Base-by-base conservation (phyloP, 2,329 filamentous ascomycete genomes). In the Colletotrichum scovillei region DNA sequence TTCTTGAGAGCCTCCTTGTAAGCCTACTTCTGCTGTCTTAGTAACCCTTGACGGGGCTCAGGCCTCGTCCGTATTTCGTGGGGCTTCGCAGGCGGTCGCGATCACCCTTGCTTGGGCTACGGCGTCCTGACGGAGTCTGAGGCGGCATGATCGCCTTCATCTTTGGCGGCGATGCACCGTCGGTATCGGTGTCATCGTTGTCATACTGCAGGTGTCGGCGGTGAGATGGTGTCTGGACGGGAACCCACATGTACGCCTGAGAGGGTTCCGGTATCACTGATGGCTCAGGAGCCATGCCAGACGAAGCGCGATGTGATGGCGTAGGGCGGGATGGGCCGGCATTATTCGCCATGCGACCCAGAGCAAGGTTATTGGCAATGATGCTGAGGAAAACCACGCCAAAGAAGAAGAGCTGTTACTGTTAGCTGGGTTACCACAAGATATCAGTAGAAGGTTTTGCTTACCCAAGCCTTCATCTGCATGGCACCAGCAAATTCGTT, bases 401-500 rank as follows among this genome's bases (percentile, higher is more conserved):
- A 14, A 88, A 80, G 69, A 90, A 84, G 74, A 90, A 88, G 1
- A 85, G 85, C 88, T 90, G 59, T 32, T 4, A 8, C 7, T 8
- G 57, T 63, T 8, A 62, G 63, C 16, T 56, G 35, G 46, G n/a
- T 3, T 14, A 19, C 5, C 32, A 6, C 19, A 9, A 14, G 8
- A 49, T 38, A 16, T 8, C 14, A 16, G 3, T 5, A 26, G 14
- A 26, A 32, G 16, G 28, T 9, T 24, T 7, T 24, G 12, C 87
- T 76, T 82, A 90, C 89, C 84, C 88, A 88, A 11, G 88, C 88
- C 82, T 98, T 98, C 82, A 94, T 93, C 75, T 93, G 95, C 82
- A 98, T 95, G 6, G 94, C 92, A 78, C 97, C 95, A 5, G 97
- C 92, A 81, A 98, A 98, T 78, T 93, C 93, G 81, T 98, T 98